Base-by-base conservation (phyloP, 495 filamentous ascomycete genomes). In the Lepraria neglecta region DNA sequence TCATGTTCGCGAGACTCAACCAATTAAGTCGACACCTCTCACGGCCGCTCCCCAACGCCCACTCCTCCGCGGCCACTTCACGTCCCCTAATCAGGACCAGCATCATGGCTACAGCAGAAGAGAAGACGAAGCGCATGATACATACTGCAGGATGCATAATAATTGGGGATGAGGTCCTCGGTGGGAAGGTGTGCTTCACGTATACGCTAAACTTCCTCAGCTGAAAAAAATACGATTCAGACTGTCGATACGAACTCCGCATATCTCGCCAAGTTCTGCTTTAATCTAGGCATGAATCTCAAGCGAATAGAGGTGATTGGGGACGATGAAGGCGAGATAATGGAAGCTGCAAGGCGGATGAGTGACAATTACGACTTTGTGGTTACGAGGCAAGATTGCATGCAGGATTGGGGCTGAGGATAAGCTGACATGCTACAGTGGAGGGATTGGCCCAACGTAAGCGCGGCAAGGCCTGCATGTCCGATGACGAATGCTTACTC, bases 131-230 rank as follows among this genome's bases (percentile, higher is more conserved):
- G 65, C 78, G 77, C 53, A 83, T 78, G 60, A 94, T 96, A 61
- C 84, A 91, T 69, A 97, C 92, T 53, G 94, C 94, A 33, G 94
- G 89, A 61, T 96, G 91, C 70, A 75, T 98, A 51, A 91, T 98
- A 64, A 98, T 98, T 65, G 94, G 94, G 24, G 92, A 98, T 74
- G 94, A 98, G 70, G 89, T 98, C 4, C 80, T 98, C 3, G 90
- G 90, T n/a, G 94, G 94, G 63, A 98, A 98, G 87, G 92, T 89
- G 69, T 48, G 75, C 69, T 30, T 14, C 47, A 35, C 33, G 14
- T n/a, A 15, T 27, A 40, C n/a, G 15, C 24, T 3, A 4, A 30
- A n/a, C n/a, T 6, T 6, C 21, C 31, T 17, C n/a, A 40, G 52
- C 52, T 61, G 50, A 61, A 40, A 24, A 15, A 19, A 43, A 7